Conservation (phyloP, 441 rosid genomes). For the Populus hybrid region DNA sequence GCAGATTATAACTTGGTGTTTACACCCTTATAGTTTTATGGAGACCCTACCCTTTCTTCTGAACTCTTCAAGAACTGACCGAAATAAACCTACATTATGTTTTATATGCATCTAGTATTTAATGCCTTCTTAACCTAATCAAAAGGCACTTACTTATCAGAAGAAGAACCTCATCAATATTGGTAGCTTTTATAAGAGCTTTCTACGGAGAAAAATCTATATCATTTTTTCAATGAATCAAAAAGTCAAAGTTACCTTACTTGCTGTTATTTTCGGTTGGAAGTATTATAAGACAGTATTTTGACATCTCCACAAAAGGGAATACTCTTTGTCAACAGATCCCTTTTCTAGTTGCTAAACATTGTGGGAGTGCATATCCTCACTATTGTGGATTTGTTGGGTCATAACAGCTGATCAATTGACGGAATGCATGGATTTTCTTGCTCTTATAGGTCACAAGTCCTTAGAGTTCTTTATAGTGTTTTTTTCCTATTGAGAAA, state of each 20-base stretch:
- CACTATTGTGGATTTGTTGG: not conserved
- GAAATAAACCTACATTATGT: not conserved
- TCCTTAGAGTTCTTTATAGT: too few relatives aligned
- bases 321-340: not conserved
- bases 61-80: not conserved
- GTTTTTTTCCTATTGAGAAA: not conserved
- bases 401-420: not conserved
- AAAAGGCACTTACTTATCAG: not conserved
- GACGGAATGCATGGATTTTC: too few relatives aligned
- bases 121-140: not conserved
- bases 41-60: not conserved
- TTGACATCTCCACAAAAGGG: not conserved
- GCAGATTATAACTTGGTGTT: not conserved
- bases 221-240: not conserved
- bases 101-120: not conserved
- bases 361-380: not conserved
- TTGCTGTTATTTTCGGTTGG: not conserved
- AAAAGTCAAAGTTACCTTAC: not conserved
- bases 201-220: not conserved
- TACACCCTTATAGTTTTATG: not conserved
- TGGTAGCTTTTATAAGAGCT: not conserved
- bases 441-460: too few relatives aligned
- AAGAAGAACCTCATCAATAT: not conserved
- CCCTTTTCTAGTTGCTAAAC: not conserved
- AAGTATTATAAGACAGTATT: not conserved